A percentile compares a stretch with the other conserved stretches of the same genome.
Evolutionary conservation across 2,329 filamentous ascomycete species (phyloP).

Genomic region (Fusarium oligoseptatum): DNA sequence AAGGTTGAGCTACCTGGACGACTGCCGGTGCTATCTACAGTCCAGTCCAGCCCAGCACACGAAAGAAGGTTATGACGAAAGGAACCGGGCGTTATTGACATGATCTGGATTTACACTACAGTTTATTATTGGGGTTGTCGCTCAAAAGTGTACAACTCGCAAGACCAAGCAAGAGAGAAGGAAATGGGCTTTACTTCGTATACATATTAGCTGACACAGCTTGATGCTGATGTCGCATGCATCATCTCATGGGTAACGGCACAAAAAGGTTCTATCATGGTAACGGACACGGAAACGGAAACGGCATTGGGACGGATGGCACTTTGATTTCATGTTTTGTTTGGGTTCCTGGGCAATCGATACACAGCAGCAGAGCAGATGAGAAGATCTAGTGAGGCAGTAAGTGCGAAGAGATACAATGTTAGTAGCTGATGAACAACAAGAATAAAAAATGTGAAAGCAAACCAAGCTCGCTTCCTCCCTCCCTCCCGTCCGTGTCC

Average conservation of each 20-base stretch:
- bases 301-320: conserved; percentile 35
- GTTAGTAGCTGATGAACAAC: conserved; percentile 5
- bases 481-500: neutral
- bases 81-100: conserved; percentile 15
- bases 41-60: conserved; percentile 4
- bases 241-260: conserved; percentile 46
- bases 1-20: conserved; percentile 26
- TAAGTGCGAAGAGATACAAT: conserved; percentile 9
- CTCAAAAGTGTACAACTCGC: conserved; percentile 28
- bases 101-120: conserved; percentile 18
- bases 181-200: conserved; percentile 42
- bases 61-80: conserved; percentile 31
- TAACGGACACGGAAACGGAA: conserved; percentile 32
- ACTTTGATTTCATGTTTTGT: conserved; percentile 15
- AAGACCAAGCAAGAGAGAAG: conserved; percentile 21
- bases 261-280: conserved; percentile 45
- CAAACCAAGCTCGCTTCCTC: neutral
- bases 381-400: conserved; percentile 5
- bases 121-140: conserved; percentile 14
- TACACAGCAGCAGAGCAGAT: conserved; percentile 16
- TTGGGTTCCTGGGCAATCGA: conserved; percentile 7
- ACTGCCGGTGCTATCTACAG: conserved; percentile 24
- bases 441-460: conserved; percentile 25
- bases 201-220: conserved; percentile 41
- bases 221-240: conserved; percentile 44